Conservation (phyloP, 345 rosid species). For the Rhizophora apiculata region DNA sequence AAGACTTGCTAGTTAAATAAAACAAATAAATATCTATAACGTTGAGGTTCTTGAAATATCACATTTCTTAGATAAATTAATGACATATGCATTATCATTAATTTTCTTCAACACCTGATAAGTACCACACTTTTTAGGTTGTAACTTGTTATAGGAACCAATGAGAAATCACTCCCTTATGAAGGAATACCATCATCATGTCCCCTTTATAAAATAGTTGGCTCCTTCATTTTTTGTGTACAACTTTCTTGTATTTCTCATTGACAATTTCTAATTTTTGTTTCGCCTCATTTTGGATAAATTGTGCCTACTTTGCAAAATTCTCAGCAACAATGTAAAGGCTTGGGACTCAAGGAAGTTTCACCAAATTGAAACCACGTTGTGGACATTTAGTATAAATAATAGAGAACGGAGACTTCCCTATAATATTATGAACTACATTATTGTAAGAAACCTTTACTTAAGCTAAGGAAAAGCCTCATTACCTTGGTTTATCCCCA, state of each 20-base stretch:
- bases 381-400: not conserved
- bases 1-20: not conserved
- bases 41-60: not conserved
- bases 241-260: not conserved
- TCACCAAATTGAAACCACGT: not conserved
- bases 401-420: not conserved
- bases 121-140: not conserved
- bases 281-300: not conserved
- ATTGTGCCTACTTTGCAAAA: not conserved
- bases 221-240: not conserved
- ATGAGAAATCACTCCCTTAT: not conserved
- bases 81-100: not conserved
- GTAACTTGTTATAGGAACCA: not conserved
- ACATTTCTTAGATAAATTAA: not conserved
- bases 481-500: not conserved
- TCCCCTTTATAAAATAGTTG: not conserved
- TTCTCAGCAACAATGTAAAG: not conserved
- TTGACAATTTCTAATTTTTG: not conserved
- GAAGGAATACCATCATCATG: not conserved
- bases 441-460: slow-evolving; percentile 4
- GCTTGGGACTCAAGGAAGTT: not conserved
- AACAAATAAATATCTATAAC: not conserved
- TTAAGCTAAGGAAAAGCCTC: not conserved
- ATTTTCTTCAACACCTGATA: not conserved
- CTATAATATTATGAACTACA: not conserved